Evolutionary conservation across 345 rosid species (phyloP).

Genomic region (Sisymbrium irio): DNA sequence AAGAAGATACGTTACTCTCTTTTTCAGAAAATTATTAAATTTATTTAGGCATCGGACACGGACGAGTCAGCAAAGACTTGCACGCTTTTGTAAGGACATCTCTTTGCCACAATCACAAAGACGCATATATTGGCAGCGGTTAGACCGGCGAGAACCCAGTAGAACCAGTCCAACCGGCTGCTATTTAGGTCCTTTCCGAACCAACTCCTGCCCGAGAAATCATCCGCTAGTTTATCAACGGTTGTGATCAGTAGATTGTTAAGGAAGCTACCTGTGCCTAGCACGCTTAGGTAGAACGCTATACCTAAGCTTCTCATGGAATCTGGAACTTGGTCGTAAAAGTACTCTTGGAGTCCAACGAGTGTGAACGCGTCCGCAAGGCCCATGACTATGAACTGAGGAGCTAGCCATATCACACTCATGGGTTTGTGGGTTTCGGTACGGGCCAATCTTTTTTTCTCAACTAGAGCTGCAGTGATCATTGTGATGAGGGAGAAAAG

Average conservation of each 20-base stretch:
- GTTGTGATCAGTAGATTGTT: slow-evolving; percentile 71
- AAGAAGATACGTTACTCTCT: too few species aligned
- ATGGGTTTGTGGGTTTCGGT: slow-evolving; percentile 41
- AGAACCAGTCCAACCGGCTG: slow-evolving; percentile 75
- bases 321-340: slow-evolving; percentile 95
- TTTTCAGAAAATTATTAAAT: too few species aligned
- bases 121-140: slow-evolving; percentile 44
- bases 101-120: slow-evolving; percentile 53
- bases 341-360: slow-evolving; percentile 89
- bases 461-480: slow-evolving; percentile 74
- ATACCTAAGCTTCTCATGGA: slow-evolving; percentile 94
- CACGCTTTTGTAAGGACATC: slow-evolving; percentile 68
- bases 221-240: slow-evolving; percentile 45
- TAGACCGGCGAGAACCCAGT: slow-evolving; percentile 63
- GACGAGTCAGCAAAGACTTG: slow-evolving; percentile 59
- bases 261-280: slow-evolving; percentile 71
- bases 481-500: slow-evolving; percentile 59
- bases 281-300: slow-evolving; percentile 79
- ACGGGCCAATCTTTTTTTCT: slow-evolving; percentile 47
- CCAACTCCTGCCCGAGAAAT: slow-evolving; percentile 49
- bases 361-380: slow-evolving; percentile 73
- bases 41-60: neutral
- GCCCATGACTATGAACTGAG: slow-evolving; percentile 72
- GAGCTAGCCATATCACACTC: slow-evolving; percentile 86
- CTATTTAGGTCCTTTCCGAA: slow-evolving; percentile 76